Conservation (phyloP, 176 grass and related monocot species). For the Areca catechu region DNA sequence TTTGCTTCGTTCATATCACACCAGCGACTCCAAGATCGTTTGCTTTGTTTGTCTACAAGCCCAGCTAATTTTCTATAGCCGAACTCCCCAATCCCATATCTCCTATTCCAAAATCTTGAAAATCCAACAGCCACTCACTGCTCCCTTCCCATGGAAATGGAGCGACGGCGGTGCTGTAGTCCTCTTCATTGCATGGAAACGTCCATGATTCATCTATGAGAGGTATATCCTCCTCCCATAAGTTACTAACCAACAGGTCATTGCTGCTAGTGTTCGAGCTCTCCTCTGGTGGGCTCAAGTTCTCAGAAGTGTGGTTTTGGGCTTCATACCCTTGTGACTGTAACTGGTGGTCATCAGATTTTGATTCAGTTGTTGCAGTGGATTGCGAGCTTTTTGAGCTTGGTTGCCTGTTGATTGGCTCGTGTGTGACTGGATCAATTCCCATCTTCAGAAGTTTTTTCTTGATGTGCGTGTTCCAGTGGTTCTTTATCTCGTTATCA, state of each 20-base stretch:
- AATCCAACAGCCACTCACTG: constrained; percentile 78
- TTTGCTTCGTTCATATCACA: too few relatives aligned
- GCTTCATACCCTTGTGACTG: too few relatives aligned
- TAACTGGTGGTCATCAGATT: constrained; percentile 11
- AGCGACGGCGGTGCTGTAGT: background rate
- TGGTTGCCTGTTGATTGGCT: constrained; percentile 23
- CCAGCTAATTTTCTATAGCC: background rate
- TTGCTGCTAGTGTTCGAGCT: constrained; percentile 31
- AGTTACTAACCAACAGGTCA: constrained; percentile 43
- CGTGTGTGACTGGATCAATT: constrained; percentile 74
- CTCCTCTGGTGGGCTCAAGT: constrained; percentile 34
- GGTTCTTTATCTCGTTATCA: constrained; percentile 97
- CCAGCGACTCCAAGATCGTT: too few relatives aligned
- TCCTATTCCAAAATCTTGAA: constrained; percentile 42
- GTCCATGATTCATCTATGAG: constrained; percentile 47
- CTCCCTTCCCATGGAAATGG: constrained; percentile 26
- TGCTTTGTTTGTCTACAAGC: too few relatives aligned
- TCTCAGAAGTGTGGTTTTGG: background rate
- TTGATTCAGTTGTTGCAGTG: constrained; percentile 34
- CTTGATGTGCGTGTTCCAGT: constrained; percentile 99
- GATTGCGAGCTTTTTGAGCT: constrained; percentile 39
- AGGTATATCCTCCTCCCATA: constrained; percentile 51
- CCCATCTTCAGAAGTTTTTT: constrained; percentile 93
- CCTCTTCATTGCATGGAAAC: constrained; percentile 15
- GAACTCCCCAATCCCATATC: constrained; percentile 11